phyloP scores from a whole-genome alignment of 1,139 yeast genomes.

The Debaryomyces nepalensis region DNA sequence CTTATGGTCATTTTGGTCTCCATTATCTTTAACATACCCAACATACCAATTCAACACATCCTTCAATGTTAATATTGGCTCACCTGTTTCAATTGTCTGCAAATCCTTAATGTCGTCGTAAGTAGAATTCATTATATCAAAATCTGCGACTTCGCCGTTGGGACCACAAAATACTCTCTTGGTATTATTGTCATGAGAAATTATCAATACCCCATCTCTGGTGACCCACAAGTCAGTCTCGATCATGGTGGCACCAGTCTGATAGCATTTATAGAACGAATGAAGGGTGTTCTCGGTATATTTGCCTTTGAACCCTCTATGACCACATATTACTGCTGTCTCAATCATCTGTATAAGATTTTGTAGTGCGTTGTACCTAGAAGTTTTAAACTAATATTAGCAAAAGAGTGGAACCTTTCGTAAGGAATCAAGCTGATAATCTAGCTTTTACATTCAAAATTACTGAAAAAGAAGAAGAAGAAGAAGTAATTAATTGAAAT shows the following conservation, averaged over 20 bases:
- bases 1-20: constrained; percentile 28
- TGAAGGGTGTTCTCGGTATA: constrained; percentile 80
- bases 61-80: constrained; percentile 62
- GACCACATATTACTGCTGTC: constrained; percentile 46
- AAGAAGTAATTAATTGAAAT: not conserved
- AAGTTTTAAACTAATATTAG: not conserved
- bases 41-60: constrained; percentile 65
- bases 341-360: constrained; percentile 9
- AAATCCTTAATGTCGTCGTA: constrained; percentile 54
- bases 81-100: constrained; percentile 58
- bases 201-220: constrained; percentile 70
- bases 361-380: not conserved
- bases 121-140: constrained; percentile 43
- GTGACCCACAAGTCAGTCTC: constrained; percentile 89
- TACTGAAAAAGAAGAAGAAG: too few species aligned
- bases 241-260: constrained; percentile 69
- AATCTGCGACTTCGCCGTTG: constrained; percentile 46
- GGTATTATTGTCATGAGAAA: constrained; percentile 74
- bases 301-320: constrained; percentile 58
- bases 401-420: not conserved
- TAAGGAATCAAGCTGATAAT: not conserved
- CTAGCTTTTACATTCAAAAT: not conserved
- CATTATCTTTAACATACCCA: constrained; percentile 33
- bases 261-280: constrained; percentile 74
- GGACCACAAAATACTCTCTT: constrained; percentile 60